Conservation (phyloP, 495 filamentous ascomycete species). For the Arthonia radiata region DNA sequence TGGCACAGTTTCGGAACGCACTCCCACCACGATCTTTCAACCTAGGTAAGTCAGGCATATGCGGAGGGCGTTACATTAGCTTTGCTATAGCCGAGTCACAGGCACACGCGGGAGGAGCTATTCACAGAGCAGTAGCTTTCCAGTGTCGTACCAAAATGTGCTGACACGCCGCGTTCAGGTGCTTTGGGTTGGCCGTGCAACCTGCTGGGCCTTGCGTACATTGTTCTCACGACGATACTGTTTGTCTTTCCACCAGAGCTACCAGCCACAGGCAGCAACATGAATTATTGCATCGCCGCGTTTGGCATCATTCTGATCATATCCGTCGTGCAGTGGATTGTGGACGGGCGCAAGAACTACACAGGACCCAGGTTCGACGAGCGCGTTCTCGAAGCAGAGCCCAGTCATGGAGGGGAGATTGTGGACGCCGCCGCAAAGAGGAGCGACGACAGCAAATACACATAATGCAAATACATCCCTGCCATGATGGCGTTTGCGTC, state of each 20-base stretch:
- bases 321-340: conserved; percentile 38
- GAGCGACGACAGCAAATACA: no score
- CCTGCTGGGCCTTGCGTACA: conserved; percentile 38
- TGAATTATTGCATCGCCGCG: conserved; percentile 42
- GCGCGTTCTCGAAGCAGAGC: no score
- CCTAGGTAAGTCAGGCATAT: no score
- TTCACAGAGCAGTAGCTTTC: conserved; percentile 21
- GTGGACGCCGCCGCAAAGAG: no score
- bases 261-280: conserved; percentile 40
- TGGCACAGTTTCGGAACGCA: conserved; percentile 35
- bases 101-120: no score
- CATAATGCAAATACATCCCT: no score
- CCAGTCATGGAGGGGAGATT: no score
- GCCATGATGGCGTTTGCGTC: no score
- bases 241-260: conserved; percentile 52
- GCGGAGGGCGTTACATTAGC: no score
- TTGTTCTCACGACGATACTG: conserved; percentile 41
- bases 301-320: conserved; percentile 45
- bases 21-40: conserved; percentile 37
- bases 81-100: no score
- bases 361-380: conserved; percentile 30
- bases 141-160: conserved; percentile 38
- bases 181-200: conserved; percentile 1
- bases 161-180: not conserved
- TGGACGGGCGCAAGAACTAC: conserved; percentile 52